Conservation (phyloP, 2,329 filamentous ascomycete genomes). For the Cryphonectria parasitica region DNA sequence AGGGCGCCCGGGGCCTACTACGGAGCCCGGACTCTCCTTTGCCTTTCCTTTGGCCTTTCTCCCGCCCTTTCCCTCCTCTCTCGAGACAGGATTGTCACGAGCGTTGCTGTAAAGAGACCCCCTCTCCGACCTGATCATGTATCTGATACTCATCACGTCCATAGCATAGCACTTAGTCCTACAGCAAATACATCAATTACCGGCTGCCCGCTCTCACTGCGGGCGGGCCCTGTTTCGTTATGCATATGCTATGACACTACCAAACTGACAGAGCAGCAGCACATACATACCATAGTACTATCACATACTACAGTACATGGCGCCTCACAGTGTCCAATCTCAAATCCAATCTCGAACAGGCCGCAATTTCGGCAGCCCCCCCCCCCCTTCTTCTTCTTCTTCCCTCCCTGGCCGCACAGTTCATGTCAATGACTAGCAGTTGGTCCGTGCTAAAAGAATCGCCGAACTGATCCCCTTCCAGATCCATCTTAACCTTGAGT, state of each 20-base stretch:
- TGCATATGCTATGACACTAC: not conserved
- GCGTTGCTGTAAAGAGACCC: not conserved
- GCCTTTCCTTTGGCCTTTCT: too few relatives aligned
- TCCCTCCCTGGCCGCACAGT: not conserved
- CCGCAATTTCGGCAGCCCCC: not conserved
- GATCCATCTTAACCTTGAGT: not conserved
- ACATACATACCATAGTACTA: too few relatives aligned
- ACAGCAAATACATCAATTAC: not conserved
- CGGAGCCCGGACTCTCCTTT: not conserved
- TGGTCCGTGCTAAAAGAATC: not conserved
- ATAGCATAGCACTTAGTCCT: not conserved
- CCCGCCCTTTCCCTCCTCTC: not conserved
- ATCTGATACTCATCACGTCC: not conserved
- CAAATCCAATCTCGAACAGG: slow-evolving; percentile 1
- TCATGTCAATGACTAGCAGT: not conserved
- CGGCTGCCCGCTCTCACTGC: not conserved
- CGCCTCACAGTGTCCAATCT: not conserved
- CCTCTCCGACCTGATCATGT: not conserved
- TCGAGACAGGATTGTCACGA: not conserved
- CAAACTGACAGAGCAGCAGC: not conserved
- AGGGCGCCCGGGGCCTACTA: not conserved
- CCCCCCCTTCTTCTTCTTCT: not conserved
- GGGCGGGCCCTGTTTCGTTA: not conserved
- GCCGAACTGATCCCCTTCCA: not conserved
- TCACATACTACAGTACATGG: not conserved